Evolutionary conservation across 139 green algal genomes (phyloP).

Genomic region (Spirogloea muscicola): DNA sequence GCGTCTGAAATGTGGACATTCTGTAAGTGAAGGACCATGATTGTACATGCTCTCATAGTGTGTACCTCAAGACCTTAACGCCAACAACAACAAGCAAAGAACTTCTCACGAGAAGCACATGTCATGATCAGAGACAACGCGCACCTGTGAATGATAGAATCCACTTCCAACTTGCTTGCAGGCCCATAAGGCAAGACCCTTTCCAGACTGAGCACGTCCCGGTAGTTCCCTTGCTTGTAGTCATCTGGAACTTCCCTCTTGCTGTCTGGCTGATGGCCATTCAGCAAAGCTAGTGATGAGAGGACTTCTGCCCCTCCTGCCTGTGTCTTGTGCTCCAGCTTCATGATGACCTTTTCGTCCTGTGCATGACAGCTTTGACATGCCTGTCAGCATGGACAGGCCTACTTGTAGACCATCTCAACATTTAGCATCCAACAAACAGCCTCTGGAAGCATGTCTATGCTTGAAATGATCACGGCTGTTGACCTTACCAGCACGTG

Average conservation of each 20-base stretch:
- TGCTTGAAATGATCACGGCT: too few relatives aligned
- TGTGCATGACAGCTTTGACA: background rate
- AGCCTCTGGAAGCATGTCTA: too few relatives aligned
- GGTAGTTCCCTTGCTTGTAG: conserved; percentile 8
- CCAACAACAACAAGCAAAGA: background rate
- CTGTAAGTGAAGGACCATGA: too few relatives aligned
- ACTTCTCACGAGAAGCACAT: background rate
- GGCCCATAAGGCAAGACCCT: conserved; percentile 20
- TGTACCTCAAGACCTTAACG: too few relatives aligned
- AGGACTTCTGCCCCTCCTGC: background rate
- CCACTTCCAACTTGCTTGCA: conserved; percentile 3
- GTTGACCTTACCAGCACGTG: too few relatives aligned
- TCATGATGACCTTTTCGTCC: background rate
- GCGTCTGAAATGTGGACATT: too few relatives aligned
- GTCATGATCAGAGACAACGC: background rate
- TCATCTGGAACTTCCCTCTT: conserved; percentile 1
- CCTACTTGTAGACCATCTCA: background rate
- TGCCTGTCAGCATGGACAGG: background rate
- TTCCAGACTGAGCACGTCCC: conserved; percentile 27
- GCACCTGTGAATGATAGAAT: conserved; percentile 11
- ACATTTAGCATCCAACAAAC: too few relatives aligned
- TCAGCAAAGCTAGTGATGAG: background rate
- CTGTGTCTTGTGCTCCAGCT: background rate
- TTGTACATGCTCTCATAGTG: too few relatives aligned
- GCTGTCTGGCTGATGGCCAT: background rate